These are phyloP conservation scores for Madurella mycetomatis DNA, from an alignment of 2,329 filamentous ascomycete genomes.

Conservation along the genomic window DNA sequence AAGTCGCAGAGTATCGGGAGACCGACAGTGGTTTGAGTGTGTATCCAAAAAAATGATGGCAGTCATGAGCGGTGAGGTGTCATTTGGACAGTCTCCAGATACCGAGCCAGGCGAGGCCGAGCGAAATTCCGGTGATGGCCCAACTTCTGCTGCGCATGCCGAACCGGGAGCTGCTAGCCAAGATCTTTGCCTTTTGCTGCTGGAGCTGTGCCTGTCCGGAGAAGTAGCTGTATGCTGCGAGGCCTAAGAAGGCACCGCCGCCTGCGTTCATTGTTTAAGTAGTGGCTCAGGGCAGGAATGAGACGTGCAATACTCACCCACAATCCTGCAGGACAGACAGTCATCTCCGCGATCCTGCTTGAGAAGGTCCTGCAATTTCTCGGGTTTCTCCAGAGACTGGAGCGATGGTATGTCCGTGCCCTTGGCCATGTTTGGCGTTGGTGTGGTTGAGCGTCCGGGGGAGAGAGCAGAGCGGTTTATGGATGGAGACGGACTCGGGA, in stretches of 20 bases:
- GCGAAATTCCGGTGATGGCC: constrained; percentile 64
- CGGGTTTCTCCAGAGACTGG: constrained; percentile 54
- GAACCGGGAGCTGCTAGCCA: constrained; percentile 65
- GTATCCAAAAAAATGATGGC: neutral
- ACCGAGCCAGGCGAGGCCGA: constrained; percentile 64
- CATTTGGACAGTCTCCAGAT: constrained; percentile 62
- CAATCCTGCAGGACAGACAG: constrained; percentile 65
- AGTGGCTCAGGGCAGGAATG: neutral
- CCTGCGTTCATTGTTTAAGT: constrained; percentile 43
- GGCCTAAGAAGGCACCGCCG: constrained; percentile 68
- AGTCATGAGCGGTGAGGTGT: constrained; percentile 15
- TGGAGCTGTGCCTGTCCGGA: constrained; percentile 70
- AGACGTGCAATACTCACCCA: constrained; percentile 51
- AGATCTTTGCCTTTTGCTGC: constrained; percentile 59
- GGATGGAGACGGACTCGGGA: neutral
- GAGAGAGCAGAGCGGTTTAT: neutral
- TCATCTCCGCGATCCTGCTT: constrained; percentile 57
- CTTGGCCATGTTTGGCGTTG: constrained; percentile 37
- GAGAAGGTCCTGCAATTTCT: constrained; percentile 56
- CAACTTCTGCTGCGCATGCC: constrained; percentile 66
- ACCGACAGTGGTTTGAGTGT: too few species aligned
- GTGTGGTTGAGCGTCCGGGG: neutral
- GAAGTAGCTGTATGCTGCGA: constrained; percentile 73
- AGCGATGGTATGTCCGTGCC: constrained; percentile 46
- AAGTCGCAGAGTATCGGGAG: too few species aligned